These are phyloP conservation scores for Rhodofomes roseus DNA, from an alignment of 1,284 basidiomycete genomes.

Conservation along the genomic window DNA sequence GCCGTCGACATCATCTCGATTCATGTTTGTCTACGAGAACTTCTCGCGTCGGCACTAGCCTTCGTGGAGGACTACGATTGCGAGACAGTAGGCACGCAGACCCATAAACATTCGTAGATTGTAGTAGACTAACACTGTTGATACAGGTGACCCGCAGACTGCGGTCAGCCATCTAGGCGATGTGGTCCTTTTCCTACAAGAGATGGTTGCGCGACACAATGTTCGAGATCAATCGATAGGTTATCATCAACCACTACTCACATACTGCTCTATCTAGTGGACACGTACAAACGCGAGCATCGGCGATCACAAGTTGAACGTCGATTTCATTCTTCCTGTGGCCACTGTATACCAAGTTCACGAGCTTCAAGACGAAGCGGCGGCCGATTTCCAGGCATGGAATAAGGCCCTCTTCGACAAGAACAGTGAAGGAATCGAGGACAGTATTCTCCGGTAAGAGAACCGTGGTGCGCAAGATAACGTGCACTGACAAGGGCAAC, in stretches of 20 bases:
- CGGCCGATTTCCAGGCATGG: slow-evolving; percentile 54
- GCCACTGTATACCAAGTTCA: slow-evolving; percentile 40
- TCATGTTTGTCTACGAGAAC: slow-evolving; percentile 58
- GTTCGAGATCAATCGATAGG: slow-evolving; percentile 32
- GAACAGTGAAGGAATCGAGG: slow-evolving; percentile 77
- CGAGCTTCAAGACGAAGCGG: slow-evolving; percentile 46
- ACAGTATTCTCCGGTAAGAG: slow-evolving; percentile 65
- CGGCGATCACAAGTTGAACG: slow-evolving; percentile 42
- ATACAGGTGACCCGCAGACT: slow-evolving; percentile 73
- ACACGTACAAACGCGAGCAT: slow-evolving; percentile 21
- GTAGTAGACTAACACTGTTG: slow-evolving; percentile 2
- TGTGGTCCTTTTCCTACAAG: slow-evolving; percentile 69
- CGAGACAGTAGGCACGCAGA: slow-evolving; percentile 65
- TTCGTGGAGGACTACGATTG: slow-evolving; percentile 72
- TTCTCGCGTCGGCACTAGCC: slow-evolving; percentile 57
- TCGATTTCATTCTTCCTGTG: slow-evolving; percentile 49
- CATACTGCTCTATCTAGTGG: slow-evolving; percentile 26
- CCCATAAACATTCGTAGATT: neutral
- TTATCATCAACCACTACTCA: neutral
- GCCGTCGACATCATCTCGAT: slow-evolving; percentile 67
- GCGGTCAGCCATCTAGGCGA: slow-evolving; percentile 73
- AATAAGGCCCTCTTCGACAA: slow-evolving; percentile 73
- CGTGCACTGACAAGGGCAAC: neutral
- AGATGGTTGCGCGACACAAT: slow-evolving; percentile 57
- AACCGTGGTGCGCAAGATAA: neutral